Evolutionary conservation across 2,329 filamentous ascomycete genomes (phyloP).

Genomic region (Cytospora mali): DNA sequence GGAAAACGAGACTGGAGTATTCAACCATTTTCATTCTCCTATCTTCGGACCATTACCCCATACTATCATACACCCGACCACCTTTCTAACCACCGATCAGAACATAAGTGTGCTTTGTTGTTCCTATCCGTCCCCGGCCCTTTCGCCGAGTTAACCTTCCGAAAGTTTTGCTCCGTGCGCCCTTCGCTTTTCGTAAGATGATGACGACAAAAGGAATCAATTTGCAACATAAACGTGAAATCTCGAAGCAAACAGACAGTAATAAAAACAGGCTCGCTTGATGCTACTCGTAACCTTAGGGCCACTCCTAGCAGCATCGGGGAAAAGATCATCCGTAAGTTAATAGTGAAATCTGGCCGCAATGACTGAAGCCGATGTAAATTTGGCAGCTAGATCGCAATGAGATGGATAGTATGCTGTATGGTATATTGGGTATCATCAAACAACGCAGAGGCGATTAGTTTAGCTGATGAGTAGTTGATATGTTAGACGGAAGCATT

Average conservation of each 20-base stretch:
- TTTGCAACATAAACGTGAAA: neutral
- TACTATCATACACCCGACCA: neutral
- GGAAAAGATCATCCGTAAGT: neutral
- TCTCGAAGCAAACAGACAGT: neutral
- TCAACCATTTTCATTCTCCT: too few species aligned
- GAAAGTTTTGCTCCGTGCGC: conserved; percentile 17
- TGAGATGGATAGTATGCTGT: neutral
- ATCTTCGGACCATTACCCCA: too few species aligned
- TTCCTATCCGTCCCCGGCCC: neutral
- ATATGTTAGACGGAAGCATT: neutral
- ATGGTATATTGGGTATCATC: neutral
- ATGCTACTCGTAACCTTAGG: neutral
- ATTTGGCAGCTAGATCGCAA: neutral
- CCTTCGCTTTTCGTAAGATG: conserved; percentile 21
- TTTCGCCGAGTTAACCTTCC: neutral
- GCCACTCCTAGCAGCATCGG: neutral
- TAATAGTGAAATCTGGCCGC: neutral
- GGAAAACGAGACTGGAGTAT: too few species aligned
- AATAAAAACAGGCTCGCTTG: conserved; percentile 9
- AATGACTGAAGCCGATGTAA: neutral
- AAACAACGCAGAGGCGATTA: neutral
- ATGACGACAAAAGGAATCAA: conserved; percentile 7
- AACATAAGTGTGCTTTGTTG: neutral
- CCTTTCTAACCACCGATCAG: neutral
- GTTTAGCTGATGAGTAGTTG: neutral